phyloP scores from a whole-genome alignment of 2,329 filamentous ascomycete genomes.

The Colletotrichum australisinense region DNA sequence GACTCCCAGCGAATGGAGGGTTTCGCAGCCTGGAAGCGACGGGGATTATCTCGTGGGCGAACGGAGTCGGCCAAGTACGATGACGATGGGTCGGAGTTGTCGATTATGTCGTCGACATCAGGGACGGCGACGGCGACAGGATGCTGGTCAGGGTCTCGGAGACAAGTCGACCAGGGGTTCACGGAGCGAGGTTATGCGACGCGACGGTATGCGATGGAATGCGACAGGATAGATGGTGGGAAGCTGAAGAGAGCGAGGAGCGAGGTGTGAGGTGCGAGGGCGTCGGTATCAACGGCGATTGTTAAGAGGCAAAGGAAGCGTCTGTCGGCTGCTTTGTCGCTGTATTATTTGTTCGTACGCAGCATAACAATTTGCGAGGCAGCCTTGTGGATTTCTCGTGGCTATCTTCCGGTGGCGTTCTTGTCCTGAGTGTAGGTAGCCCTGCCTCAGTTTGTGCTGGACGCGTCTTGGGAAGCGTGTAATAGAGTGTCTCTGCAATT shows the following conservation, averaged over 20 bases:
- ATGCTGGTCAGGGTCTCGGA: not conserved
- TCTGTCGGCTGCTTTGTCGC: not conserved
- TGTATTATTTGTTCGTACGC: not conserved
- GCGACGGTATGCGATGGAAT: constrained; percentile 16
- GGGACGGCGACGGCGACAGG: not conserved
- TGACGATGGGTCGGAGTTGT: not conserved
- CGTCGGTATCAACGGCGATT: not conserved
- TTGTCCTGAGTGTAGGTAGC: not conserved
- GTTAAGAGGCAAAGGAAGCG: not conserved
- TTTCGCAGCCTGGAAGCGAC: not conserved
- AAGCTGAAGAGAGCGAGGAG: not conserved
- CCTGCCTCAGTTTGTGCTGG: not conserved
- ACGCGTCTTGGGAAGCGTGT: not conserved
- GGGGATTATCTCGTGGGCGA: not conserved
- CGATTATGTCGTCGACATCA: not conserved
- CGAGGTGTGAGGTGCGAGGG: not conserved
- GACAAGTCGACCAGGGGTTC: not conserved
- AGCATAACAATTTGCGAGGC: not conserved
- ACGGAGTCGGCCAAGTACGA: constrained; percentile 12
- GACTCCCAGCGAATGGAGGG: not conserved
- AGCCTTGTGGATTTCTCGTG: constrained; percentile 2
- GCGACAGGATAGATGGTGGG: not conserved
- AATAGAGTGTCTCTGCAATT: not conserved
- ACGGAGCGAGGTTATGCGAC: constrained; percentile 14
- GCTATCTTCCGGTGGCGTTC: not conserved